Percentiles rank a stretch among this genome's conserved stretches.
Evolutionary conservation across 2,329 filamentous ascomycete species (phyloP).

Genomic region (Botrytis cinerea): DNA sequence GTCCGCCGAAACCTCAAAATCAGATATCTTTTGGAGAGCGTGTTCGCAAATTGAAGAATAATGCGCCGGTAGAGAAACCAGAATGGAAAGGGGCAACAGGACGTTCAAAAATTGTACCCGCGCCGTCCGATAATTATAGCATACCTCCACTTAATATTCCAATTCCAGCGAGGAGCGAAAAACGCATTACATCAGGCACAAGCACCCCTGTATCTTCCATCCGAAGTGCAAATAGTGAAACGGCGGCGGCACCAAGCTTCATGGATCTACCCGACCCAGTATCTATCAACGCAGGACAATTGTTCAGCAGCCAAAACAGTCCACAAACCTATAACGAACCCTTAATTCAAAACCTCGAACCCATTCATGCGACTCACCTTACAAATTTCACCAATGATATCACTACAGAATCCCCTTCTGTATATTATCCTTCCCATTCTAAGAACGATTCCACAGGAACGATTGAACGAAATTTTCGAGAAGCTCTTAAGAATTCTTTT

Average conservation of each 20-base stretch:
- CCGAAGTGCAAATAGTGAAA: conserved; percentile 36
- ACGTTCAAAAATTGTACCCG: conserved; percentile 62
- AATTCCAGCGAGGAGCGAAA: conserved; percentile 51
- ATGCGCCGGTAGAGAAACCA: conserved; percentile 46
- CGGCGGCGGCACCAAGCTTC: conserved; percentile 32
- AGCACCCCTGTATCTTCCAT: conserved; percentile 35
- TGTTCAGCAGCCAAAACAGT: conserved; percentile 27
- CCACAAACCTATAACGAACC: conserved; percentile 24
- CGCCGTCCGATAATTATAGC: conserved; percentile 61
- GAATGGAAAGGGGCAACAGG: conserved; percentile 76
- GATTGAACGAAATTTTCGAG: conserved; percentile 38
- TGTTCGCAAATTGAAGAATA: conserved; percentile 47
- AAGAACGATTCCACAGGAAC: conserved; percentile 29
- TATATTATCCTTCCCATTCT: conserved; percentile 19
- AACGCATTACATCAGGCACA: conserved; percentile 35
- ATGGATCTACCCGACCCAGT: conserved; percentile 28
- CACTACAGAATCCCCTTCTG: neutral
- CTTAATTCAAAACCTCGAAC: conserved; percentile 12
- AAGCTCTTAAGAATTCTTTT: conserved; percentile 33
- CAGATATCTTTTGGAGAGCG: conserved; percentile 48
- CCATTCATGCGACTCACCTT: conserved; percentile 3
- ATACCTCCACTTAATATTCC: conserved; percentile 57
- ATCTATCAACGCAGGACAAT: conserved; percentile 28
- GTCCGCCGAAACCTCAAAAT: conserved; percentile 36
- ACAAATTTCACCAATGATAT: conserved; percentile 2